Evolutionary conservation across 495 filamentous ascomycete species (phyloP), one percentile per base, ranked within the genome.

Genomic region (Trichoderma parareesei): DNA sequence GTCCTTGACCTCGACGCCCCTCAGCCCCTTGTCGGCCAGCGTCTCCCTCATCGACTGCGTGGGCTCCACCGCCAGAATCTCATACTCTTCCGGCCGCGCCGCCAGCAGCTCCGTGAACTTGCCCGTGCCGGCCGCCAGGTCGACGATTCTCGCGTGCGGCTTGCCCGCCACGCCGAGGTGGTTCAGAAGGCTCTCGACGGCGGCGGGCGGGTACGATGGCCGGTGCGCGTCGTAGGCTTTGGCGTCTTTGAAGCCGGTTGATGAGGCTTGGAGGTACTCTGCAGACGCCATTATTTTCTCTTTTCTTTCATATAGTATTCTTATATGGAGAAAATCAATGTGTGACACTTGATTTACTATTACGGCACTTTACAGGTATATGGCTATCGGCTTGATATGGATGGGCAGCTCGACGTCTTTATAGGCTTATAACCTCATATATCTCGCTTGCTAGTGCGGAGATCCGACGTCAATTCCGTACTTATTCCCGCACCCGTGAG

Each of bases 101-200:
- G 81, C 80, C 7, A 90, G 75, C 20, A 82, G 66, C 67, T 86
- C 81, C 4, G 86, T 88, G 68, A 88, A 85, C 67, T 88, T 89
- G 10, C 87, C 88, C 0, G 85, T 88, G 0, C 88, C 88, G 4
- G 84, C 80, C 0, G 79, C 88, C 33, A 91, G 73, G 67, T 90
- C 87, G 46, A 88, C 72, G 38, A 90, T 73, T 41, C 73, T 73
- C 27, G 82, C 79, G 18, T 72, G 71, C 9, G 71, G 60, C 1
- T 73, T 60, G 33, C 74, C 75, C 38, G 75, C 68, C 33, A 89
- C 68, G 6, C 74, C 68, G 38, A 85, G 71, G 38, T 78, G 69
- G 2, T 70, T 59, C 18, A 90, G 79, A 13, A 90, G 79, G 44
- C 71, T 67, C 6, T 81, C 73, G 60, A 87, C 79, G 0, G 83